Evolutionary conservation across 2,329 filamentous ascomycete genomes (phyloP).

Genomic region (Fusarium palustre): DNA sequence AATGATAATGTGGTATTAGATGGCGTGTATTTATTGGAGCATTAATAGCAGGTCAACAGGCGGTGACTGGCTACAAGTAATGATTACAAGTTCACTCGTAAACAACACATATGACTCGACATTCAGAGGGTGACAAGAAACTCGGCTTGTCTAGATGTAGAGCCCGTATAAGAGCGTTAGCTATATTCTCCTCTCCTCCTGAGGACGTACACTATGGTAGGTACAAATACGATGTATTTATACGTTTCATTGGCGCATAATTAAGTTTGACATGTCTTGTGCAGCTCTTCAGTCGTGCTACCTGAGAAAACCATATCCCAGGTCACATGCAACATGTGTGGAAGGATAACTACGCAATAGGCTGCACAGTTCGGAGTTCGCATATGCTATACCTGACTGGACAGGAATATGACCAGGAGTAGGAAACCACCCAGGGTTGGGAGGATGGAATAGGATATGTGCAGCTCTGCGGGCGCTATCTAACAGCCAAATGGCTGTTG

Average conservation of each 20-base stretch:
- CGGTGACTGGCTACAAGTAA: neutral
- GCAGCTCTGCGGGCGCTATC: conserved; percentile 33
- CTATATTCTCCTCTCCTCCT: neutral
- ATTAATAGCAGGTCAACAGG: conserved; percentile 1
- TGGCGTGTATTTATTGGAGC: conserved; percentile 1
- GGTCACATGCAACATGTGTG: neutral
- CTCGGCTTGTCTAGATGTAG: neutral
- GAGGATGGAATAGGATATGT: conserved; percentile 27
- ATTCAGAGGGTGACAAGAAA: neutral
- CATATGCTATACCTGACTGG: conserved; percentile 3
- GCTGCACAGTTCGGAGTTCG: neutral
- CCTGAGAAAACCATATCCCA: neutral
- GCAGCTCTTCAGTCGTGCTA: neutral
- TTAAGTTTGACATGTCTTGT: neutral
- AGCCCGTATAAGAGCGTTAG: neutral
- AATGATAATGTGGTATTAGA: conserved; percentile 30
- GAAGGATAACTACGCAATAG: neutral
- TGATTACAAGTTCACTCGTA: neutral
- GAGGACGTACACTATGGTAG: neutral
- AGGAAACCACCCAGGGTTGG: conserved; percentile 14
- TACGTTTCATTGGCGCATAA: neutral
- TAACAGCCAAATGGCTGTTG: conserved; percentile 17
- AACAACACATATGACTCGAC: neutral
- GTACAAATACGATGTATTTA: neutral
- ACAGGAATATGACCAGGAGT: neutral